Evolutionary conservation across 2,329 filamentous ascomycete species (phyloP), one percentile per base, ranked within the genome.

Genomic region (Alternaria gaisen): DNA sequence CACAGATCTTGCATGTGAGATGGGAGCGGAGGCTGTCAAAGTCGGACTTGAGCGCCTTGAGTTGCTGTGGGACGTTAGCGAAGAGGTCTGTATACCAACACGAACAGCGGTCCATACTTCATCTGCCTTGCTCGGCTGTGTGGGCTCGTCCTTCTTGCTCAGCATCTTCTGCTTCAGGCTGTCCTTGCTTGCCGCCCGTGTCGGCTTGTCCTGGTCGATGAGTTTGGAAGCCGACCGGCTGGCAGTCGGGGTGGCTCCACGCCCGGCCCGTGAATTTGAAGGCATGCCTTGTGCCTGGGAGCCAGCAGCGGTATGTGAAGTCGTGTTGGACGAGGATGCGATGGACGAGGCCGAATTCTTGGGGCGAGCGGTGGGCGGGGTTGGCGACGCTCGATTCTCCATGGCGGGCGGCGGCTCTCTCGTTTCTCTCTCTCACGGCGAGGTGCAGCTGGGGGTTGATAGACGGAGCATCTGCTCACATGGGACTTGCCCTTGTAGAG

Each of bases 1-100:
- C 86, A 77, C 89, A 91, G 64, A 91, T 88, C 65, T 88, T 88
- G 80, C 89, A 91, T 58, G 87, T 88, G 68, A 90, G 80, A 32
- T 89, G 81, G 30, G 78, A 80, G 65, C 88, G 84, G 63, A 91
- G 85, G 67, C 85, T 83, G 68, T 88, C 84, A 46, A 91, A 83
- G 74, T 90, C 87, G 46, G 80, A 65, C 61, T 70, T 73, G 54
- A 80, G 70, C n/a, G 70, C 63, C 61, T 77, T 77, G 42, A 81
- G 74, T 57, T 80, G 75, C 79, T 80, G 70, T 38, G 54, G n/a
- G 16, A 42, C 50, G 64, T 78, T 66, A 77, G 76, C 54, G 12
- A n/a, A 36, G 54, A 20, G 3, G 14, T 32, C 14, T 34, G 4
- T 4, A 14, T n/a, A 2, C 16, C 20, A 1, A 6, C 24, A 3